Base-by-base conservation (phyloP, 352 stramenopile genomes). In the Thalassiosira hispida region DNA sequence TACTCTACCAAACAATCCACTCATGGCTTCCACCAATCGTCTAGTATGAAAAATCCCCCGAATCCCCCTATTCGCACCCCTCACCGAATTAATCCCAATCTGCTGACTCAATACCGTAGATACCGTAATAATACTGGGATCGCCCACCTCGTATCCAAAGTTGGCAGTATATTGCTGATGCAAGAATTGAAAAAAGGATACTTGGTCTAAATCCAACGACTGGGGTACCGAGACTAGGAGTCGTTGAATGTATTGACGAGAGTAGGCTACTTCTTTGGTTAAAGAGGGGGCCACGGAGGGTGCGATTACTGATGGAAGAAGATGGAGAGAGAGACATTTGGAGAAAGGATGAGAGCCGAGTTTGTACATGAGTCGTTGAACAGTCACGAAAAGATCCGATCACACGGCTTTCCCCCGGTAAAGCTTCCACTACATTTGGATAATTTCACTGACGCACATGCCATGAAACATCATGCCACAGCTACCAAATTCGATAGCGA, bases 141-240 rank as follows among this genome's bases (percentile, higher is more conserved):
- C 44, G 14, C 22, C 44, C 14, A 51, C 31, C 22, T 59, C 31
- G 18, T 81, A 81, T 12, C 73, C 73, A 59, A 81, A 66, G 4
- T 47, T 38, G 2, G 3, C 0, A 14, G 73, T 81, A 44, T 75
- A 74, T 29, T 7, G 1, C 27, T 66, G 44, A 46, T 74, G 69
- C 12, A 75, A 23, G 14, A 29, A 69, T 35, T 73, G 46, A 35
- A 75, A 74, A 44, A 46, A 38, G 0, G 33, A 6, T 1, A 27
- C 6, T 29, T 81, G 4, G 0, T 35, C 35, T 1, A 7, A 0
- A 42, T 27, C 29, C 33, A 81, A 81, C 25, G 5, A 51, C 59
- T 79, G 20, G 8, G 22, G 16, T 11, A 8, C 9, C 7, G 63
- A 33, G 38, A 75, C 61, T 11, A 18, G 11, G 2, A 81, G 25